Percentiles rank a stretch among this genome's conserved stretches.
phyloP scores from a whole-genome alignment of 768 basidiomycete species.

The Calocybe indica region DNA sequence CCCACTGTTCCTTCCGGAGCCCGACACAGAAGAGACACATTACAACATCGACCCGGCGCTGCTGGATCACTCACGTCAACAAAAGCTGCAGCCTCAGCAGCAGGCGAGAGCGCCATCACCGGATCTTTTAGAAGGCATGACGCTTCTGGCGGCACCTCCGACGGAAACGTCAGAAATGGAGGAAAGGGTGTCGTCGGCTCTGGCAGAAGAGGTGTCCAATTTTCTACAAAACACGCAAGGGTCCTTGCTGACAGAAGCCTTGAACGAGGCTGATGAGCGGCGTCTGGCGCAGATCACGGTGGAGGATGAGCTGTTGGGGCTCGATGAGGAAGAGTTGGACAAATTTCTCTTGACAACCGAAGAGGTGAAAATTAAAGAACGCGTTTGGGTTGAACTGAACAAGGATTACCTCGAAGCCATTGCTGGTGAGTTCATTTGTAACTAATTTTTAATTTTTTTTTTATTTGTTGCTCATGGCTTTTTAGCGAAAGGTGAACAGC shows the following conservation, averaged over 20 bases:
- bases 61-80: slow-evolving; percentile 14
- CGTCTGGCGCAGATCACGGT: slow-evolving; percentile 48
- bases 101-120: slow-evolving; percentile 3
- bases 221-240: slow-evolving; percentile 62
- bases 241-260: slow-evolving; percentile 48
- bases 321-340: slow-evolving; percentile 92
- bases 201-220: slow-evolving; percentile 65
- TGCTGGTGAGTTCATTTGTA: slow-evolving; percentile 52
- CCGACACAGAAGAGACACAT: slow-evolving; percentile 32
- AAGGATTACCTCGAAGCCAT: slow-evolving; percentile 84
- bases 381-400: slow-evolving; percentile 93
- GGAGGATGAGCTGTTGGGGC: slow-evolving; percentile 59
- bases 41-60: slow-evolving; percentile 56
- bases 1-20: slow-evolving; percentile 40
- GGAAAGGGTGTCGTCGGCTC: slow-evolving; percentile 51
- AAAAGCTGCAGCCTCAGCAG: not conserved
- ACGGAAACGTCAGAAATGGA: slow-evolving; percentile 38
- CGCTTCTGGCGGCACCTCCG: slow-evolving; percentile 19
- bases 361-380: slow-evolving; percentile 81
- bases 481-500: slow-evolving; percentile 65
- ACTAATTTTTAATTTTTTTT: slow-evolving; percentile 4
- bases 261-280: slow-evolving; percentile 63
- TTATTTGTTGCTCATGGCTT: slow-evolving; percentile 39
- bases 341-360: slow-evolving; percentile 70
- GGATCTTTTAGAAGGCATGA: slow-evolving; percentile 7